Percentiles rank a stretch among this genome's conserved stretches.
phyloP scores from a whole-genome alignment of 2,329 filamentous ascomycete species.

The Microdochium trichocladiopsis region DNA sequence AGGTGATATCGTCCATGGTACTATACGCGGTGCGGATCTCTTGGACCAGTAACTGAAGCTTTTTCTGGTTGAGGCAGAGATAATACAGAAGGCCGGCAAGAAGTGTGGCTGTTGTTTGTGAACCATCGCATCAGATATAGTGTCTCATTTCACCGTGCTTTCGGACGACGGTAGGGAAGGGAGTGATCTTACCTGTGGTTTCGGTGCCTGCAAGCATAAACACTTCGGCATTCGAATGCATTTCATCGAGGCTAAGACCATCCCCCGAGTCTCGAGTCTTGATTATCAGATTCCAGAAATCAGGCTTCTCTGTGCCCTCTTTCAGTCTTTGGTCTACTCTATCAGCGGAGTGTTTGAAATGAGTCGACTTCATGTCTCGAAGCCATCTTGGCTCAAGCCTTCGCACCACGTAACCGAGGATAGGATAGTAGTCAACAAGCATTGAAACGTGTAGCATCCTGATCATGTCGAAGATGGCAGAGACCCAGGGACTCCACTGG shows the following conservation, averaged over 20 bases:
- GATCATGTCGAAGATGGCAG: neutral
- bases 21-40: neutral
- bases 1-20: neutral
- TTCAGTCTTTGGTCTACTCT: neutral
- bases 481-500: slow-evolving; percentile 1
- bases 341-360: neutral
- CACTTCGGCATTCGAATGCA: neutral
- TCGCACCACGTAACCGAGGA: neutral
- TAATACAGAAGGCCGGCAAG: neutral
- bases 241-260: neutral
- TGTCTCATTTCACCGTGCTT: no score
- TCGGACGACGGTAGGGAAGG: no score
- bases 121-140: no score
- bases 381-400: neutral
- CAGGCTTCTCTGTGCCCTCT: neutral
- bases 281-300: neutral
- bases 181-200: neutral
- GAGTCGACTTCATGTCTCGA: neutral
- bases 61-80: neutral
- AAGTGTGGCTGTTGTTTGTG: neutral
- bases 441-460: neutral
- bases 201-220: neutral
- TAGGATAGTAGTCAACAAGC: neutral
- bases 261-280: neutral
- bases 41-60: neutral